Conservation (phyloP, 2,329 filamentous ascomycete species). For the Aureobasidium subglaciale region DNA sequence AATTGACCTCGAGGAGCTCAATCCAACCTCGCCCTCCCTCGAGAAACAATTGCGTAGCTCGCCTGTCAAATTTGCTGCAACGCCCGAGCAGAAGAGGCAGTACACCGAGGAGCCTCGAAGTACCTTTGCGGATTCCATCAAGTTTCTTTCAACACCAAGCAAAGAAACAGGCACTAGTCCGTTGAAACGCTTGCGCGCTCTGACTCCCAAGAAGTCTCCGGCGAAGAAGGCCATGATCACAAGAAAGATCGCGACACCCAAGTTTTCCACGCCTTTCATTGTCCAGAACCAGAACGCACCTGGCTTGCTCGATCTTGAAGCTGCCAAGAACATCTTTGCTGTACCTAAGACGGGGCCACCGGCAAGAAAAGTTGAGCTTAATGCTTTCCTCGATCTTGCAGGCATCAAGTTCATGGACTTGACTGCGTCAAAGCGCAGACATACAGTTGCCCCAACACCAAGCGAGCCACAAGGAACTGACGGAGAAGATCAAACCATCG, state of each 20-base stretch:
- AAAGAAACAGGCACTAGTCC: constrained; percentile 41
- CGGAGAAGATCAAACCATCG: constrained; percentile 23
- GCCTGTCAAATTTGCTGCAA: constrained; percentile 8
- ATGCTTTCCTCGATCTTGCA: constrained; percentile 90
- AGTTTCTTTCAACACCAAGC: constrained; percentile 41
- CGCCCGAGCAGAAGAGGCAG: constrained; percentile 19
- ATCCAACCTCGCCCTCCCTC: constrained; percentile 21
- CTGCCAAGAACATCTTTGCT: constrained; percentile 24
- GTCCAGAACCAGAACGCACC: constrained; percentile 19
- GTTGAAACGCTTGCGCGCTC: constrained; percentile 29
- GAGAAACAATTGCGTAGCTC: constrained; percentile 22
- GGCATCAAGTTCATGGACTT: constrained; percentile 98
- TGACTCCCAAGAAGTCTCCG: constrained; percentile 27
- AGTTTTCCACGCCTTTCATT: constrained; percentile 20
- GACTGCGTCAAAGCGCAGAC: constrained; percentile 76
- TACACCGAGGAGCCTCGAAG: constrained; percentile 16
- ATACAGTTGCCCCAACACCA: constrained; percentile 60
- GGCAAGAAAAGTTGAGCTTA: constrained; percentile 52
- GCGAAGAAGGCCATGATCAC: constrained; percentile 35
- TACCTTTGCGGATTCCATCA: constrained; percentile 34
- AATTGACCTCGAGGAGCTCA: constrained; percentile 17
- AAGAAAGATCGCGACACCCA: constrained; percentile 33
- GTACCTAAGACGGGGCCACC: constrained; percentile 15
- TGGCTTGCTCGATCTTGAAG: constrained; percentile 11
- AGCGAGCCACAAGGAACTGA: constrained; percentile 18